Percentiles rank a stretch among this genome's conserved stretches.
phyloP scores from a whole-genome alignment of 371 early-diverging fungal species.

The Lichtheimia corymbifera region DNA sequence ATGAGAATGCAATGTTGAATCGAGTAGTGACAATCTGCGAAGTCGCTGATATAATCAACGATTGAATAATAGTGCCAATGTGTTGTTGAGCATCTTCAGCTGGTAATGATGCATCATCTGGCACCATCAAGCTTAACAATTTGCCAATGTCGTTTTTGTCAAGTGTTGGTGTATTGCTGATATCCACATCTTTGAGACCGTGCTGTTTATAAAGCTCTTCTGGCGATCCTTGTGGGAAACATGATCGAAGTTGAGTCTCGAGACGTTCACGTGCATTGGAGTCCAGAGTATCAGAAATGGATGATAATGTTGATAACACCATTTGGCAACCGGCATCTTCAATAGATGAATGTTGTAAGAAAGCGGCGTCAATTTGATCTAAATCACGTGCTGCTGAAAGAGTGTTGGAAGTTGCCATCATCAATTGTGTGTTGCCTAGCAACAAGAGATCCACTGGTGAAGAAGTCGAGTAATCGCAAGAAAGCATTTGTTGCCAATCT shows the following conservation, averaged over 20 bases:
- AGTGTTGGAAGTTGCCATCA: not conserved
- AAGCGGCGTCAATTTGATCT: not conserved
- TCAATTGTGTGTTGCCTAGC: not conserved
- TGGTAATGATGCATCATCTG: not conserved
- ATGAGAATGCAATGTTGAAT: not conserved
- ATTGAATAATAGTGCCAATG: not conserved
- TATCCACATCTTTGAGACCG: not conserved
- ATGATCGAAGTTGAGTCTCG: not conserved
- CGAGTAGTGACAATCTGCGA: not conserved
- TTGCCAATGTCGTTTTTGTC: slow-evolving; percentile 1
- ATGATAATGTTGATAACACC: not conserved
- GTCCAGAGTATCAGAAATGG: not conserved
- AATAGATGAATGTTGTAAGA: not conserved
- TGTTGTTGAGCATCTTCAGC: not conserved
- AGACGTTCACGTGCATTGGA: not conserved
- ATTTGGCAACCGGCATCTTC: not conserved
- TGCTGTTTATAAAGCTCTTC: not conserved
- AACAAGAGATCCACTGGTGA: not conserved
- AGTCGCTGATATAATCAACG: slow-evolving; percentile 2
- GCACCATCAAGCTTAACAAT: not conserved
- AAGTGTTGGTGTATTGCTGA: not conserved
- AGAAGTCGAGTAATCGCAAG: too few relatives aligned
- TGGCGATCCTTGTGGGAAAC: slow-evolving; percentile 1
- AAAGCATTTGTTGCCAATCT: not conserved
- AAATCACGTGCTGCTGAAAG: not conserved